Conservation (phyloP, 2,329 filamentous ascomycete genomes). For the Ascochyta fabae region DNA sequence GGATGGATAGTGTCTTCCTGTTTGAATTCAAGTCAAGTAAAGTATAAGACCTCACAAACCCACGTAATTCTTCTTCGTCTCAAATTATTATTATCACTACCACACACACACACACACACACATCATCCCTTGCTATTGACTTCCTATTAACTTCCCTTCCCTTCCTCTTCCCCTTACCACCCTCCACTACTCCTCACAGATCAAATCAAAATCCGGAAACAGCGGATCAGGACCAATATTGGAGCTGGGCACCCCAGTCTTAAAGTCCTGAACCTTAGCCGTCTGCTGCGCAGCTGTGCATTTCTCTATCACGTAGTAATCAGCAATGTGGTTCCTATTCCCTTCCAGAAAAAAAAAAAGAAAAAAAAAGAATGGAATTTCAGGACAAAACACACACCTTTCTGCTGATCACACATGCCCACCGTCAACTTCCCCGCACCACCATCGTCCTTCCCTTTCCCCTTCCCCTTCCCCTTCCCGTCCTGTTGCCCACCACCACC, state of each 20-base stretch:
- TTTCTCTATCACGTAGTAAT: conserved; percentile 21
- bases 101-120: too few relatives aligned
- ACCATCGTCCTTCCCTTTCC: conserved; percentile 23
- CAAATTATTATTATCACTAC: neutral
- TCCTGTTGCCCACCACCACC: conserved; percentile 24
- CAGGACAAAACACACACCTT: conserved; percentile 19
- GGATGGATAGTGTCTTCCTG: too few relatives aligned
- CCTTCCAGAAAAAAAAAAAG: too few relatives aligned
- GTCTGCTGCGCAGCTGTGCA: conserved; percentile 37
- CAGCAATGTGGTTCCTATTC: neutral
- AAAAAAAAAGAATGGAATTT: too few relatives aligned
- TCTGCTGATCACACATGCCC: conserved; percentile 31
- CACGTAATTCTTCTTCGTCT: neutral
- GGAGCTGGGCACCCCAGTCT: conserved; percentile 29
- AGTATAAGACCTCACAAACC: too few relatives aligned
- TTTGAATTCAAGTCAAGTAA: too few relatives aligned
- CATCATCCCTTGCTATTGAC: too few relatives aligned
- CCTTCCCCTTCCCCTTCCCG: conserved; percentile 11
- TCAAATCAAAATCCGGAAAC: conserved; percentile 49
- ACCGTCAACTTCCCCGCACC: conserved; percentile 19
- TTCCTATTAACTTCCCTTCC: neutral
- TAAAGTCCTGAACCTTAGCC: conserved; percentile 39
- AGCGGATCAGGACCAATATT: conserved; percentile 48
- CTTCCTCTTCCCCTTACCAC: neutral
- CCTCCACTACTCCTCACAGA: conserved; percentile 33